phyloP scores from a whole-genome alignment of 164 flowering plant species.

The Vitis amurensis region DNA sequence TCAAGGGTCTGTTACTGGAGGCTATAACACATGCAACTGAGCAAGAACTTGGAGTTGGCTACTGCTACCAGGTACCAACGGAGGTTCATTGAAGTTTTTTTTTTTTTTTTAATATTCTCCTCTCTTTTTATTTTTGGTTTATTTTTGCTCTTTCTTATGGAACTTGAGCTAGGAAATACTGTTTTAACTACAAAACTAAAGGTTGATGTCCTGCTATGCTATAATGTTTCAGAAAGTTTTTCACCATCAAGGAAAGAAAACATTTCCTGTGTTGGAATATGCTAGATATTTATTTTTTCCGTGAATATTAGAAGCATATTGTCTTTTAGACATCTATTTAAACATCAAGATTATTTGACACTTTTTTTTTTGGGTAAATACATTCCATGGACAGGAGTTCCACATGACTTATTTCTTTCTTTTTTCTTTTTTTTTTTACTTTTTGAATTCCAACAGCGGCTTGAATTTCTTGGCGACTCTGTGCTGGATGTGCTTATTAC shows the following conservation, averaged over 20 bases:
- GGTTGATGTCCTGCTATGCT: not conserved
- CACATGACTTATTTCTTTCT: not conserved
- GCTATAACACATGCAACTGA: slow-evolving; percentile 81
- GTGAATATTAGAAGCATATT: too few species aligned
- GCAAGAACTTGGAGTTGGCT: slow-evolving; percentile 55
- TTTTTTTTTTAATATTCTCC: not conserved
- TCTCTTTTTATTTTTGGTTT: not conserved
- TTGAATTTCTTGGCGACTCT: slow-evolving; percentile 93
- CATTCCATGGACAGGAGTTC: not conserved
- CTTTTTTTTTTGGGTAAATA: too few species aligned
- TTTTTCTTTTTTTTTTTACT: not conserved
- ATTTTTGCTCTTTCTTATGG: too few species aligned
- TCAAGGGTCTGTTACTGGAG: slow-evolving; percentile 77
- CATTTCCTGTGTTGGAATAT: not conserved
- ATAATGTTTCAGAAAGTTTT: not conserved
- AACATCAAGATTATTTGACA: too few species aligned
- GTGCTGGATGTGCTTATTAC: slow-evolving; percentile 86
- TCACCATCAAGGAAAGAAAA: not conserved
- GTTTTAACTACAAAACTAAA: too few species aligned
- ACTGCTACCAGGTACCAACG: slow-evolving; percentile 68
- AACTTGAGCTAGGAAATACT: too few species aligned
- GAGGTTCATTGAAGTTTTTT: not conserved
- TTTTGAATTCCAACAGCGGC: slow-evolving; percentile 58
- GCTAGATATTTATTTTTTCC: too few species aligned
- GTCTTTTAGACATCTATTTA: too few species aligned